Percentiles rank a stretch among this genome's conserved stretches.
Evolutionary conservation across 148 eudicot species (phyloP).

Genomic region (Rhododendron williamsianum): DNA sequence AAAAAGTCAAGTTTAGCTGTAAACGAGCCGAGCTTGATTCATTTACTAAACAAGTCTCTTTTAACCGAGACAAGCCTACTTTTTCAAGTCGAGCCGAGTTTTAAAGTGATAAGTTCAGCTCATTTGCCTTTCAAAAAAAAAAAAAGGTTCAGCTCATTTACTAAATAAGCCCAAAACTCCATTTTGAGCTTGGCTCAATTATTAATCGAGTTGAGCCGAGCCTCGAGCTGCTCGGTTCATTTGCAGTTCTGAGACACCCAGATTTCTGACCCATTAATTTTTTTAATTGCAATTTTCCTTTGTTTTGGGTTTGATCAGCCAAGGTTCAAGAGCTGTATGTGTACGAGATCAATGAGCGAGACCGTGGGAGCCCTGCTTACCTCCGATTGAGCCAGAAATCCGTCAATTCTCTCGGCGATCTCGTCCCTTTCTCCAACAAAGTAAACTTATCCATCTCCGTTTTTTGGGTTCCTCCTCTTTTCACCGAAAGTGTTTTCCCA

Average conservation of each 20-base stretch:
- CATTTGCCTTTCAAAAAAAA: too few relatives aligned
- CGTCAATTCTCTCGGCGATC: conserved; percentile 58
- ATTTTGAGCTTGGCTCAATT: too few relatives aligned
- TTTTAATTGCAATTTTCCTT: background rate
- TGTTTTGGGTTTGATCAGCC: conserved; percentile 19
- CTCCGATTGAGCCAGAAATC: conserved; percentile 49
- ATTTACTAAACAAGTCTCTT: too few relatives aligned
- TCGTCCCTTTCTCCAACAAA: conserved; percentile 66
- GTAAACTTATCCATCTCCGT: conserved; percentile 15
- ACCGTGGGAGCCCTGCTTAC: conserved; percentile 64
- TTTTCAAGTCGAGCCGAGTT: too few relatives aligned
- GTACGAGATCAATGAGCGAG: conserved; percentile 70
- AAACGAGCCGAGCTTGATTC: too few relatives aligned
- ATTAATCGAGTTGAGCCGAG: too few relatives aligned
- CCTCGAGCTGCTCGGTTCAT: too few relatives aligned
- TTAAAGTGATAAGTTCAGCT: too few relatives aligned
- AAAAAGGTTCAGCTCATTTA: too few relatives aligned
- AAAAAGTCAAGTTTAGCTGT: too few relatives aligned
- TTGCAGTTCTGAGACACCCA: background rate
- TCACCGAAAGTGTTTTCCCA: background rate
- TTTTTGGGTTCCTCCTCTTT: background rate
- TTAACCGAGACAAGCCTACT: too few relatives aligned
- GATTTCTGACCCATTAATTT: background rate
- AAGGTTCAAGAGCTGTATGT: conserved; percentile 56
- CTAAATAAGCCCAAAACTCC: rapidly evolving